A percentile compares a stretch with the other conserved stretches of the same genome.
phyloP scores from a whole-genome alignment of 805 yeast species.

The Metahyphopichia silvanorum region DNA sequence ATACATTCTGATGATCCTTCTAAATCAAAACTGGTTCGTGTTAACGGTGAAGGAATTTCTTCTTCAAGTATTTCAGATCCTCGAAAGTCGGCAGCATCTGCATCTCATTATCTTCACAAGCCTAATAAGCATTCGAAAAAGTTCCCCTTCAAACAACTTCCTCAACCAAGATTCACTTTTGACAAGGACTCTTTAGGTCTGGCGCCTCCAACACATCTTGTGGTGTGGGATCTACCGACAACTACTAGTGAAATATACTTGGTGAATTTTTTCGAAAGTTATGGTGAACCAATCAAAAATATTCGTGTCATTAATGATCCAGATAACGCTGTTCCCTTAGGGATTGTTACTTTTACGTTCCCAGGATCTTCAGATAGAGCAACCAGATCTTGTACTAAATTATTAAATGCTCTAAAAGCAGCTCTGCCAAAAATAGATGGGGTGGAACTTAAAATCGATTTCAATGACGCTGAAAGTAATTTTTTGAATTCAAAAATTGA shows the following conservation, averaged over 20 bases:
- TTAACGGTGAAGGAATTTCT: slow-evolving; percentile 23
- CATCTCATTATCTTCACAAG: slow-evolving; percentile 29
- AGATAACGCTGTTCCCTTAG: slow-evolving; percentile 72
- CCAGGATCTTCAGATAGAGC: slow-evolving; percentile 52
- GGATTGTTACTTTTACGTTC: slow-evolving; percentile 62
- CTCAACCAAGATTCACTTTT: slow-evolving; percentile 43
- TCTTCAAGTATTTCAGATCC: slow-evolving; percentile 36
- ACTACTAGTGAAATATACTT: slow-evolving; percentile 46
- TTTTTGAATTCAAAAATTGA: slow-evolving; percentile 35
- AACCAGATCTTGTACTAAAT: slow-evolving; percentile 29
- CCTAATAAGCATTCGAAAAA: slow-evolving; percentile 38
- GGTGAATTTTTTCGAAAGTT: slow-evolving; percentile 52
- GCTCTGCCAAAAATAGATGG: slow-evolving; percentile 49
- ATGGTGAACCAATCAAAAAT: slow-evolving; percentile 58
- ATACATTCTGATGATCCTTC: slow-evolving; percentile 54
- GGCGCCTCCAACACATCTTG: slow-evolving; percentile 66
- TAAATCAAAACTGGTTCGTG: slow-evolving; percentile 38
- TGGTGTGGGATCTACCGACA: slow-evolving; percentile 64
- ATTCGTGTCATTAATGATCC: slow-evolving; percentile 66
- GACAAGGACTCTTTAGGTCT: slow-evolving; percentile 76
- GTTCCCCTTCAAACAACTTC: slow-evolving; percentile 40
- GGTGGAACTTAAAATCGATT: slow-evolving; percentile 46
- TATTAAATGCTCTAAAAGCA: slow-evolving; percentile 22
- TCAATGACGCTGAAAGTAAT: slow-evolving; percentile 45
- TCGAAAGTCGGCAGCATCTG: slow-evolving; percentile 19